Base-by-base conservation (phyloP, 1,284 basidiomycete species). In the Vanrija pseudolonga region DNA sequence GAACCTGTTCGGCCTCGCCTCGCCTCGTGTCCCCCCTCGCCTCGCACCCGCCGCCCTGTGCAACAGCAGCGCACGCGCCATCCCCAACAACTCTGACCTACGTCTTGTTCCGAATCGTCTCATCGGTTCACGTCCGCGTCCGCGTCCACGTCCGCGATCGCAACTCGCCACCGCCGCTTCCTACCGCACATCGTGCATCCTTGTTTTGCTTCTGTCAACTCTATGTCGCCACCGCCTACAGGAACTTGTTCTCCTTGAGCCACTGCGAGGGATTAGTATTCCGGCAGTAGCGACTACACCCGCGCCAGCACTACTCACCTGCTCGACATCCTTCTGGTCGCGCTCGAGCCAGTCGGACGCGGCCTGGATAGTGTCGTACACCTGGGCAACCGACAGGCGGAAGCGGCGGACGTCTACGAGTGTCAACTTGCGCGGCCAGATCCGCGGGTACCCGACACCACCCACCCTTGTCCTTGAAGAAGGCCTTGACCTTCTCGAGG, bases 401-500 rank as follows among this genome's bases (percentile, higher is more conserved):
- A 75, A 81, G 63, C 77, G 78, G 37, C 67, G 65, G 56, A 62
- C 68, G 56, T 77, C 74, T 73, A 53, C 54, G 12, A 19, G 15
- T 19, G 45, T 37, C 8, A 24, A n/a, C 18, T 14, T 32, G 12
- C 32, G 23, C 40, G 32, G 0, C 6, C 28, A 9, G 14, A 20
- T 7, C 19, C 14, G 2, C 23, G 4, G n/a, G n/a, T n/a, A n/a
- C n/a, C n/a, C n/a, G n/a, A n/a, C n/a, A n/a, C n/a, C 22, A 63
- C 61, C 55, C 67, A 71, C 71, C 72, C 66, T 77, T 79, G 64
- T 58, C 62, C 50, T 73, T 72, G 72, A 92, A 89, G 76, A 89
- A 92, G 61, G 81, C 54, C 63, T 84, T 82, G 23, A 85, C 81
- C 63, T 84, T 82, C 20, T 85, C 81, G 23, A 84, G 81, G 76